Percentiles rank a stretch among this genome's conserved stretches.
Conservation (phyloP, 768 basidiomycete species). For the Boletus barrowsii region DNA sequence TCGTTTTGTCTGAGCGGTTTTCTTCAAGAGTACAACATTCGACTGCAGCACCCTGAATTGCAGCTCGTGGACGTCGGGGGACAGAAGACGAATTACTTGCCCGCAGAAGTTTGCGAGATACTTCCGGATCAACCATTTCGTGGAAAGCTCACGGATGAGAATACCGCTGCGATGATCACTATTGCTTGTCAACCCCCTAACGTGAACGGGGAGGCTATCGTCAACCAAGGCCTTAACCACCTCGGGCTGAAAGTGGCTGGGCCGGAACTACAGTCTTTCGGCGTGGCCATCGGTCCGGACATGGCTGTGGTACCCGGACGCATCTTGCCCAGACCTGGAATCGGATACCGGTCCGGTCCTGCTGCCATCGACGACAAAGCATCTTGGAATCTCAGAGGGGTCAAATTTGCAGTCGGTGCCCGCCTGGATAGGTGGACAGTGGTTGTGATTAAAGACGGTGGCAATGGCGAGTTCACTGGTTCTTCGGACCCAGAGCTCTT, state of each 20-base stretch:
- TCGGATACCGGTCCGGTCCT: constrained; percentile 37
- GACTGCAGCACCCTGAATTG: constrained; percentile 37
- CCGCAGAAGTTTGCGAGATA: constrained; percentile 49
- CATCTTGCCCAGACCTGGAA: constrained; percentile 41
- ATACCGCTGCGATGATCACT: constrained; percentile 50
- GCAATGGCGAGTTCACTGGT: constrained; percentile 57
- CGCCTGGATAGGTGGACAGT: constrained; percentile 63
- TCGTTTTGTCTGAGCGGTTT: not conserved
- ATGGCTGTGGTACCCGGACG: constrained; percentile 58
- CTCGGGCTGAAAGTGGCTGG: constrained; percentile 39
- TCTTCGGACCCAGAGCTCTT: constrained; percentile 52
- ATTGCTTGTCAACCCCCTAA: constrained; percentile 49
- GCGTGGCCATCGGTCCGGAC: constrained; percentile 42
- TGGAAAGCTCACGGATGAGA: constrained; percentile 56
- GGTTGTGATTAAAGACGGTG: constrained; percentile 60
- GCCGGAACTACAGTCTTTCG: constrained; percentile 41
- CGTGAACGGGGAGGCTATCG: constrained; percentile 45
- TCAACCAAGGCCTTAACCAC: constrained; percentile 38
- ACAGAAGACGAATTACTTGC: constrained; percentile 39
- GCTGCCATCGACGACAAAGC: constrained; percentile 42
- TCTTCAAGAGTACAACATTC: constrained; percentile 41
- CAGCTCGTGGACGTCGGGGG: constrained; percentile 50
- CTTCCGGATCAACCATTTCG: constrained; percentile 39
- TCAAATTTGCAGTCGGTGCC: constrained; percentile 59
- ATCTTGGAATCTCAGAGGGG: constrained; percentile 52